phyloP scores from a whole-genome alignment of 78 protist genomes.

The Speleostelium caveatum region DNA sequence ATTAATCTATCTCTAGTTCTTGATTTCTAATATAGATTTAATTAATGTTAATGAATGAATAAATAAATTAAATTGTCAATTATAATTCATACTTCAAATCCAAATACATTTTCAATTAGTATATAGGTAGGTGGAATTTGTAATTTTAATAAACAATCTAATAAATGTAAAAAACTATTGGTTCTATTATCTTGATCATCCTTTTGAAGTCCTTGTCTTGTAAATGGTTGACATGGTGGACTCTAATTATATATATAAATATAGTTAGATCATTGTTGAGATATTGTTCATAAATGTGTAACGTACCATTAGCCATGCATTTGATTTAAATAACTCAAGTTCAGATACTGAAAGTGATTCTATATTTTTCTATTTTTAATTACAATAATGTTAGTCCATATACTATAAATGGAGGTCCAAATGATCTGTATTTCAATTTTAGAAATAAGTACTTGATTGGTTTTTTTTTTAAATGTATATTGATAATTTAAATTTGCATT shows the following conservation, averaged over 20 bases:
- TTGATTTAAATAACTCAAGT: conserved; percentile 20
- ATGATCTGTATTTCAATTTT: not conserved
- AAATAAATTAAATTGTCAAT: too few species aligned
- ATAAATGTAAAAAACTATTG: conserved; percentile 55
- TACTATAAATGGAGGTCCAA: not conserved
- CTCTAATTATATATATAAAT: too few species aligned
- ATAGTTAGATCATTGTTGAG: not conserved
- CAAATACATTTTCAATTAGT: conserved; percentile 88
- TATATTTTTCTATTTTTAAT: conserved; percentile 35
- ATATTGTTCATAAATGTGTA: not conserved
- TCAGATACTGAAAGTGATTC: conserved; percentile 42
- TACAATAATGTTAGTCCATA: too few species aligned
- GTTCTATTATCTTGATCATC: conserved; percentile 82
- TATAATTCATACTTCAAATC: conserved; percentile 72
- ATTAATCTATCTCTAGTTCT: conserved; percentile 43
- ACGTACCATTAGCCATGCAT: conserved; percentile 58
- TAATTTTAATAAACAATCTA: conserved; percentile 19
- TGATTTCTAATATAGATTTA: too few species aligned
- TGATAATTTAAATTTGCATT: conserved; percentile 47
- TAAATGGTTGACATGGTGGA: conserved; percentile 93
- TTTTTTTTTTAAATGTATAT: conserved; percentile 15
- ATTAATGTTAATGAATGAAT: too few species aligned
- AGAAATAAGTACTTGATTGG: conserved; percentile 16
- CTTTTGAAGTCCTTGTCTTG: conserved; percentile 84
- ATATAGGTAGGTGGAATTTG: conserved; percentile 64